phyloP scores from a whole-genome alignment of 2,329 filamentous ascomycete species.

The Orbilia quercus region DNA sequence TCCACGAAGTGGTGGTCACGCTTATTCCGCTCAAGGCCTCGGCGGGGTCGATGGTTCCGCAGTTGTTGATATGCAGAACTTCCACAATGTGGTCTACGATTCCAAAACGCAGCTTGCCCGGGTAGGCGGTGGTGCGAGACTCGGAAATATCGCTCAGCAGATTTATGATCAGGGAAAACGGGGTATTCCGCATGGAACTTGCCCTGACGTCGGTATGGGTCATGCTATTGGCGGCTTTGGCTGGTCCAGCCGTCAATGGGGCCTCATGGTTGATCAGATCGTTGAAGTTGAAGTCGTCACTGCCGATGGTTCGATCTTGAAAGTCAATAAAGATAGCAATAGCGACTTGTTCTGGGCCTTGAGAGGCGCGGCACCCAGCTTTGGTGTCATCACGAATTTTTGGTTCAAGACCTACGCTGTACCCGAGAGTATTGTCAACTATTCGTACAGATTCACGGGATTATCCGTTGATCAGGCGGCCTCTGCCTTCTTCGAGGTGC shows the following conservation, averaged over 20 bases:
- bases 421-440: slow-evolving; percentile 61
- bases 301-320: slow-evolving; percentile 47
- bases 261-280: slow-evolving; percentile 68
- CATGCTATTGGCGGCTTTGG: slow-evolving; percentile 64
- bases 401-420: slow-evolving; percentile 63
- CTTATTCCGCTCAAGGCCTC: slow-evolving; percentile 68
- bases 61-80: slow-evolving; percentile 65
- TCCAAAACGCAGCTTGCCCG: slow-evolving; percentile 63
- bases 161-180: slow-evolving; percentile 62
- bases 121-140: slow-evolving; percentile 67
- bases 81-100: slow-evolving; percentile 65
- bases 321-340: slow-evolving; percentile 61
- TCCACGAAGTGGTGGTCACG: slow-evolving; percentile 73
- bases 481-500: slow-evolving; percentile 57
- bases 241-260: slow-evolving; percentile 65
- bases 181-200: slow-evolving; percentile 59
- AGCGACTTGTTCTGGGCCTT: slow-evolving; percentile 65
- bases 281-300: slow-evolving; percentile 66
- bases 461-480: slow-evolving; percentile 40
- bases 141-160: slow-evolving; percentile 64
- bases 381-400: slow-evolving; percentile 63
- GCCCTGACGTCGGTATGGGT: slow-evolving; percentile 62
- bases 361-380: slow-evolving; percentile 64
- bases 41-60: slow-evolving; percentile 65
- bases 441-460: slow-evolving; percentile 61